Conservation (phyloP, 202 grass and related monocot species). For the Setaria italica region DNA sequence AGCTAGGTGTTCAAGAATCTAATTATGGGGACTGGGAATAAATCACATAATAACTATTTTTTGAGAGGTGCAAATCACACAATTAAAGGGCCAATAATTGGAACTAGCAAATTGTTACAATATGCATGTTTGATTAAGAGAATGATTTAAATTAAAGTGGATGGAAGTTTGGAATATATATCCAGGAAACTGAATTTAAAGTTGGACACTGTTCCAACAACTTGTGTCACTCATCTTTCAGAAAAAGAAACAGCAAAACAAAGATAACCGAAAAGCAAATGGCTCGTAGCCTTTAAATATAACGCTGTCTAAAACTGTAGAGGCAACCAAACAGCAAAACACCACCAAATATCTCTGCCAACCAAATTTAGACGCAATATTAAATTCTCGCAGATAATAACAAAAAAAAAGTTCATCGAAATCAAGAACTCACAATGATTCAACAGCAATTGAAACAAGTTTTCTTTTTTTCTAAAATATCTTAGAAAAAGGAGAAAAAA, state of each 20-base stretch:
- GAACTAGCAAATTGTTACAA: slow-evolving; percentile 8
- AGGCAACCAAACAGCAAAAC: slow-evolving; percentile 39
- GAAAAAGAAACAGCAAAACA: slow-evolving; percentile 49
- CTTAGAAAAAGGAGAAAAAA: background rate
- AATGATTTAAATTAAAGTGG: slow-evolving; percentile 25
- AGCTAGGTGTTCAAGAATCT: background rate
- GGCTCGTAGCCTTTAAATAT: slow-evolving; percentile 36
- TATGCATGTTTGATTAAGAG: background rate
- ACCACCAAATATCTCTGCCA: slow-evolving; percentile 34
- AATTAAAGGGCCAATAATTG: slow-evolving; percentile 35
- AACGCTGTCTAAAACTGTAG: slow-evolving; percentile 34
- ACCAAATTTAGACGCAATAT: slow-evolving; percentile 25
- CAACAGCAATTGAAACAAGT: background rate
- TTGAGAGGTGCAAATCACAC: background rate
- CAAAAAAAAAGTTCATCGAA: background rate
- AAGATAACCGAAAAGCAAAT: slow-evolving; percentile 51
- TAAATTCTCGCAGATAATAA: background rate
- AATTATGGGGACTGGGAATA: background rate
- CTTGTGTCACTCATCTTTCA: slow-evolving; percentile 55
- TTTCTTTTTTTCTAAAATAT: background rate
- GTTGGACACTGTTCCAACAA: slow-evolving; percentile 48
- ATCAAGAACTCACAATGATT: background rate
- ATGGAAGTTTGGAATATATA: slow-evolving; percentile 42
- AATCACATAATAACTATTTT: background rate
- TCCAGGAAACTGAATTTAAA: slow-evolving; percentile 54